Percentiles rank a stretch among this genome's conserved stretches.
Evolutionary conservation across 768 basidiomycete species (phyloP).

Genomic region (Psilocybe tampanensis): DNA sequence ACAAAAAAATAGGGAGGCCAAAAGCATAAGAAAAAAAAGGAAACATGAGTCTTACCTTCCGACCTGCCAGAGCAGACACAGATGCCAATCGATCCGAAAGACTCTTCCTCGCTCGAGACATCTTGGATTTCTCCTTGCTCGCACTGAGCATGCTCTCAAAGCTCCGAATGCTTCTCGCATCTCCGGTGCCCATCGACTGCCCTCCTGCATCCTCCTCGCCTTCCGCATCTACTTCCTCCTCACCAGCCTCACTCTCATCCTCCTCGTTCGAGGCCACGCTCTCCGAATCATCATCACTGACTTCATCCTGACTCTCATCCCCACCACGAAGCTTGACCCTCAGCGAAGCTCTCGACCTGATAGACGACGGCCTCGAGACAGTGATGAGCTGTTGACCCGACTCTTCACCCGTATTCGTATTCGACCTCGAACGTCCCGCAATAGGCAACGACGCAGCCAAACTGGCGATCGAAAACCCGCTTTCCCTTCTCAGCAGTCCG

Average conservation of each 20-base stretch:
- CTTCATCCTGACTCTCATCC: slow-evolving; percentile 24
- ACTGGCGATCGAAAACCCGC: slow-evolving; percentile 82
- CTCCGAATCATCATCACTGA: slow-evolving; percentile 40
- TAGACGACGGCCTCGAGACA: slow-evolving; percentile 49
- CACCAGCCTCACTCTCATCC: slow-evolving; percentile 46
- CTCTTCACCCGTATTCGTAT: slow-evolving; percentile 34
- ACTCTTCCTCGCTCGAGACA: slow-evolving; percentile 54
- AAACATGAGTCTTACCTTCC: slow-evolving; percentile 10
- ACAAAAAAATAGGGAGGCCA: no score
- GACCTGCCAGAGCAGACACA: slow-evolving; percentile 62
- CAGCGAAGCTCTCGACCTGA: slow-evolving; percentile 33
- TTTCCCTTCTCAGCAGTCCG: slow-evolving; percentile 72
- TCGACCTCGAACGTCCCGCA: slow-evolving; percentile 41
- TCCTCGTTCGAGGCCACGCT: slow-evolving; percentile 39
- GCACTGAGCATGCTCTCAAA: slow-evolving; percentile 85
- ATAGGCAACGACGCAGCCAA: slow-evolving; percentile 65
- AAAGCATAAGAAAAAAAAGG: neutral
- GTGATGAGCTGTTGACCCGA: slow-evolving; percentile 48
- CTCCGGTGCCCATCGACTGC: slow-evolving; percentile 39
- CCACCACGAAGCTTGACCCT: slow-evolving; percentile 39
- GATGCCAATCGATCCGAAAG: slow-evolving; percentile 82
- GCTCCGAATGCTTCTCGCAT: slow-evolving; percentile 78
- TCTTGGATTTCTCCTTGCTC: slow-evolving; percentile 20
- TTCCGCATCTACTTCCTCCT: slow-evolving; percentile 37
- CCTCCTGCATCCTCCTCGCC: slow-evolving; percentile 37